phyloP scores from a whole-genome alignment of 495 filamentous ascomycete species.

The Sphaerosporella brunnea region DNA sequence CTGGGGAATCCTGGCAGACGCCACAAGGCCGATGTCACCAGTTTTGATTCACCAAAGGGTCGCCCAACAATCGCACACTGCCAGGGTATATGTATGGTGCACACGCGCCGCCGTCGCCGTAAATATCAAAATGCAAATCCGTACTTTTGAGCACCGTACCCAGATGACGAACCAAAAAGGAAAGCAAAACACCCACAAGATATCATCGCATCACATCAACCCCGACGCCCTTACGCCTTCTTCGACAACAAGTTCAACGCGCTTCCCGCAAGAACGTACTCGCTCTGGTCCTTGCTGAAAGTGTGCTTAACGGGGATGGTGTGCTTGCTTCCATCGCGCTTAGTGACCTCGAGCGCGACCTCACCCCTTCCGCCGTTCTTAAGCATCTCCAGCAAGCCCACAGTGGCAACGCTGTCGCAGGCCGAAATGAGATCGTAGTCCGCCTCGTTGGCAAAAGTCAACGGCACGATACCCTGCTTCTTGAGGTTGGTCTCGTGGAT shows the following conservation, averaged over 20 bases:
- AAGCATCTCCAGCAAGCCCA: conserved; percentile 68
- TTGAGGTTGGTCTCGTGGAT: conserved; percentile 99
- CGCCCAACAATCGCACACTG: no score
- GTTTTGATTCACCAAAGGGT: no score
- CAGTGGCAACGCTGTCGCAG: conserved; percentile 62
- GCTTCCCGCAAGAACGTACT: conserved; percentile 82
- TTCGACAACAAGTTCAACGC: conserved; percentile 74
- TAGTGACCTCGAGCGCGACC: conserved; percentile 47
- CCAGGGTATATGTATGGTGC: no score
- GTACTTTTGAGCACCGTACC: no score
- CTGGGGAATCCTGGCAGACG: no score
- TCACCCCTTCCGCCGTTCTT: conserved; percentile 62
- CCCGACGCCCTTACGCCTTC: no score
- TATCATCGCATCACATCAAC: no score
- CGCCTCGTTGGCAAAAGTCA: conserved; percentile 68
- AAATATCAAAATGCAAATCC: no score
- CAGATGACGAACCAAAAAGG: neutral
- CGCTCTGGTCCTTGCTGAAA: conserved; percentile 70
- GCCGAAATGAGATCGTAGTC: conserved; percentile 74
- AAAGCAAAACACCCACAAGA: conserved; percentile 4
- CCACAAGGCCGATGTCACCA: no score
- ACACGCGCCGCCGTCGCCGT: no score
- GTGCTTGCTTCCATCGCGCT: conserved; percentile 41
- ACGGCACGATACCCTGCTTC: conserved; percentile 92
- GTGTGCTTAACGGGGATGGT: conserved; percentile 53